These are phyloP conservation scores for Hyaloscypha variabilis DNA, from an alignment of 495 filamentous ascomycete genomes.

Conservation along the genomic window DNA sequence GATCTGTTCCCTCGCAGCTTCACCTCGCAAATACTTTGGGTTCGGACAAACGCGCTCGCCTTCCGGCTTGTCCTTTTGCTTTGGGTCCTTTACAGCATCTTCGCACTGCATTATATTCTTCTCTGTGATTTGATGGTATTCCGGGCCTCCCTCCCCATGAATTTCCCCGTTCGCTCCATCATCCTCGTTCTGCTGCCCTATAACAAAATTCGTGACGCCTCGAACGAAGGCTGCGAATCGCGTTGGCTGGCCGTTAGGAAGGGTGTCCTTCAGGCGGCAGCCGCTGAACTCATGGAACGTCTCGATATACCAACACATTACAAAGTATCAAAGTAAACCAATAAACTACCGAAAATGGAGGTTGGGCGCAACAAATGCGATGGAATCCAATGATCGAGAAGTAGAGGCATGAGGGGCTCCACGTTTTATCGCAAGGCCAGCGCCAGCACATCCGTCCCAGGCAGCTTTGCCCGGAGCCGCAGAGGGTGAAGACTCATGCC, in stretches of 20 bases:
- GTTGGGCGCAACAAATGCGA: not conserved
- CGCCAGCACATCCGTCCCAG: not conserved
- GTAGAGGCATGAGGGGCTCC: not conserved
- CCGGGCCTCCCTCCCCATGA: not conserved
- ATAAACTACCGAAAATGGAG: not conserved
- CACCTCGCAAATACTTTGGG: not conserved
- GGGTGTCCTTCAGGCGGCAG: not conserved
- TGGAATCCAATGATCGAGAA: not conserved
- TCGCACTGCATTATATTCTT: not conserved
- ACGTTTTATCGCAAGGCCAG: not conserved
- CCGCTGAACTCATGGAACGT: not conserved
- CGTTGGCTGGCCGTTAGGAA: not conserved
- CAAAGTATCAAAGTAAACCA: not conserved
- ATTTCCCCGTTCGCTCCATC: not conserved
- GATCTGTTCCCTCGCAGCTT: too few relatives aligned
- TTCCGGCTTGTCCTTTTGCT: not conserved
- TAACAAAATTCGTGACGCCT: not conserved
- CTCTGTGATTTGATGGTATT: not conserved
- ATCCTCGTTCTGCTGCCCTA: not conserved
- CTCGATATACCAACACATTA: slow-evolving; percentile 1
- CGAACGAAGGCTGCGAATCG: not conserved
- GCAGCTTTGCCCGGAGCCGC: not conserved
- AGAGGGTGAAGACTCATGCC: not conserved
- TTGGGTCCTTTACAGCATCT: not conserved
- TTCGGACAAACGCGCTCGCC: not conserved